These are phyloP conservation scores for Gymnopilus dilepis DNA, from an alignment of 768 basidiomycete genomes.

Conservation along the genomic window DNA sequence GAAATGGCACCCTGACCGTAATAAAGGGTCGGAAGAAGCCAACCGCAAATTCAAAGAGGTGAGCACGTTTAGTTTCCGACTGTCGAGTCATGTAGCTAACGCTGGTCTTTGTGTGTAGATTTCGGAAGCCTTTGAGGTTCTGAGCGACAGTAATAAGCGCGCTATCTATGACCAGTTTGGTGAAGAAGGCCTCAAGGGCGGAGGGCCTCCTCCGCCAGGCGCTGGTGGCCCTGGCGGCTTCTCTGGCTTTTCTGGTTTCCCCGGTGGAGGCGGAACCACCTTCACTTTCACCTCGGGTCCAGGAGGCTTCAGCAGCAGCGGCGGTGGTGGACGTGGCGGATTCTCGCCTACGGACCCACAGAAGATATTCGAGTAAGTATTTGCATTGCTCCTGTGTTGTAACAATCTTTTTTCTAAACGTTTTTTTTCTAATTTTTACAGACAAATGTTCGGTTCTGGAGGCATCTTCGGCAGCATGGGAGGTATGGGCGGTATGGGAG, in stretches of 20 bases:
- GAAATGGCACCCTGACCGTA: slow-evolving; percentile 96
- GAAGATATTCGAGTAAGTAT: slow-evolving; percentile 85
- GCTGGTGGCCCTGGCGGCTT: slow-evolving; percentile 52
- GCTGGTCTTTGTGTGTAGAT: slow-evolving; percentile 51
- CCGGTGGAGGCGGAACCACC: slow-evolving; percentile 45
- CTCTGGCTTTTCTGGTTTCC: slow-evolving; percentile 48
- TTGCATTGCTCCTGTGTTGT: not conserved
- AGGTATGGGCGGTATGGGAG: slow-evolving; percentile 44
- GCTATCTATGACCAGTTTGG: slow-evolving; percentile 92
- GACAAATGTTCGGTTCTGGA: slow-evolving; percentile 58
- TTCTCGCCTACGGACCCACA: slow-evolving; percentile 85
- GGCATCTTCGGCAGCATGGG: slow-evolving; percentile 37
- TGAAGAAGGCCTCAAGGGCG: slow-evolving; percentile 90
- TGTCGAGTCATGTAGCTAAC: slow-evolving; percentile 7
- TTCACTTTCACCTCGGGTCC: slow-evolving; percentile 65
- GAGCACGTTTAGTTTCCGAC: not conserved
- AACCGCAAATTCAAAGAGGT: slow-evolving; percentile 93
- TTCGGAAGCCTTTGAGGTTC: slow-evolving; percentile 95
- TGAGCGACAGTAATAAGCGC: slow-evolving; percentile 86
- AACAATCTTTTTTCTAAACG: slow-evolving; percentile 11
- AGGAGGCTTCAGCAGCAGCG: slow-evolving; percentile 43
- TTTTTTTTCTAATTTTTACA: slow-evolving; percentile 32
- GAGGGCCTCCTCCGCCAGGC: slow-evolving; percentile 58
- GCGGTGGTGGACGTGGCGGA: slow-evolving; percentile 44
- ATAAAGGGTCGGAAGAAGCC: slow-evolving; percentile 84